A percentile compares a stretch with the other conserved stretches of the same genome.
phyloP scores from a whole-genome alignment of 106 monocot genomes.

The Dendrobium chrysotoxum region DNA sequence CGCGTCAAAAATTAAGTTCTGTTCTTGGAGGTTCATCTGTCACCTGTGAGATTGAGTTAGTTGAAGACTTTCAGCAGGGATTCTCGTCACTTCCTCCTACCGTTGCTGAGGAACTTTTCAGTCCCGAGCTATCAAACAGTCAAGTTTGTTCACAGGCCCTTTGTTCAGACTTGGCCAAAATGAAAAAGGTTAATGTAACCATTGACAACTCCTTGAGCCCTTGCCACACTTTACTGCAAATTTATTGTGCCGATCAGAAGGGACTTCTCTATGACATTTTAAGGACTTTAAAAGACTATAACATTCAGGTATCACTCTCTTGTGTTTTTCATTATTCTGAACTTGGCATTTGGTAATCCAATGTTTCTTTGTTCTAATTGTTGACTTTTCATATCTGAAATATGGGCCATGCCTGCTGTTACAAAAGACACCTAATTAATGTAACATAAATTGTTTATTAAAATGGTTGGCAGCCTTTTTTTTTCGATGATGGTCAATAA shows the following conservation, averaged over 20 bases:
- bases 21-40: slow-evolving; percentile 60
- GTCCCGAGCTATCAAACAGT: slow-evolving; percentile 37
- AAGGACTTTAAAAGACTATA: slow-evolving; percentile 81
- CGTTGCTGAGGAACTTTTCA: slow-evolving; percentile 53
- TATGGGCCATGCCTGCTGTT: background rate
- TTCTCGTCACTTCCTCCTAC: slow-evolving; percentile 58
- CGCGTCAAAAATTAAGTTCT: slow-evolving; percentile 39
- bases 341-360: background rate
- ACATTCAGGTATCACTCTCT: slow-evolving; percentile 49
- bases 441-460: background rate
- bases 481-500: too few relatives aligned
- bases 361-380: background rate
- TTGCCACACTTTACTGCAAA: slow-evolving; percentile 72
- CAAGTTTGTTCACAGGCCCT: slow-evolving; percentile 25
- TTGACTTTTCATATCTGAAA: background rate
- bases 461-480: too few relatives aligned
- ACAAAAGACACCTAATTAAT: background rate
- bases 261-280: slow-evolving; percentile 94
- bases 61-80: slow-evolving; percentile 55
- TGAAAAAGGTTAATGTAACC: slow-evolving; percentile 45
- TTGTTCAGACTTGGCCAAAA: slow-evolving; percentile 42
- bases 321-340: background rate
- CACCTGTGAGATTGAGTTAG: slow-evolving; percentile 57
- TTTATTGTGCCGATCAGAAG: slow-evolving; percentile 84
- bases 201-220: slow-evolving; percentile 83